phyloP scores from a whole-genome alignment of 2,329 filamentous ascomycete genomes.

The Penicillium corylophilum region DNA sequence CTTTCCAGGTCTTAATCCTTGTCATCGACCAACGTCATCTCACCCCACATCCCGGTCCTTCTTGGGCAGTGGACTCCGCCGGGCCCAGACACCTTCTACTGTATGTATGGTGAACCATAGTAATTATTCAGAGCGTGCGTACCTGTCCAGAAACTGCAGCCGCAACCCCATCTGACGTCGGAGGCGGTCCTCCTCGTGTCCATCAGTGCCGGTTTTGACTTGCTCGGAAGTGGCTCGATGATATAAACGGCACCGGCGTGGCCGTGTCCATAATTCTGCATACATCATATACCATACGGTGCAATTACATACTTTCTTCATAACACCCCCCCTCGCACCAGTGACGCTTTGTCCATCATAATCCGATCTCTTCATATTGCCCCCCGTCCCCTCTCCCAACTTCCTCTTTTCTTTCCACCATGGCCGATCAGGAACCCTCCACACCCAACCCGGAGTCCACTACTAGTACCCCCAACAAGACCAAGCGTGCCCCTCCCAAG shows the following conservation, averaged over 20 bases:
- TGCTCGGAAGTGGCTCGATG: slow-evolving; percentile 6
- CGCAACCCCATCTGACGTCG: slow-evolving; percentile 25
- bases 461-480: slow-evolving; percentile 23
- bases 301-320: slow-evolving; percentile 11
- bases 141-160: neutral
- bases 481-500: slow-evolving; percentile 30
- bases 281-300: slow-evolving; percentile 18
- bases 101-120: neutral
- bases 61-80: neutral
- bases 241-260: slow-evolving; percentile 20
- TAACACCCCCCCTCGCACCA: slow-evolving; percentile 1
- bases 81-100: neutral
- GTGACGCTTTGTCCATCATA: slow-evolving; percentile 24
- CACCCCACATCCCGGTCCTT: neutral
- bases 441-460: slow-evolving; percentile 20
- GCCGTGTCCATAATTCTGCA: slow-evolving; percentile 1
- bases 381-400: slow-evolving; percentile 14
- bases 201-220: slow-evolving; percentile 16
- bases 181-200: slow-evolving; percentile 17
- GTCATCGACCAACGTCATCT: slow-evolving; percentile 17
- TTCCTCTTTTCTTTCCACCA: slow-evolving; percentile 25
- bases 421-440: slow-evolving; percentile 31
- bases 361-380: slow-evolving; percentile 25
- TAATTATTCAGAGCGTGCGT: neutral
- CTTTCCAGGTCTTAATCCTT: slow-evolving; percentile 8